Evolutionary conservation across 2,329 filamentous ascomycete genomes (phyloP).

Genomic region (Zymoseptoria passerinii): DNA sequence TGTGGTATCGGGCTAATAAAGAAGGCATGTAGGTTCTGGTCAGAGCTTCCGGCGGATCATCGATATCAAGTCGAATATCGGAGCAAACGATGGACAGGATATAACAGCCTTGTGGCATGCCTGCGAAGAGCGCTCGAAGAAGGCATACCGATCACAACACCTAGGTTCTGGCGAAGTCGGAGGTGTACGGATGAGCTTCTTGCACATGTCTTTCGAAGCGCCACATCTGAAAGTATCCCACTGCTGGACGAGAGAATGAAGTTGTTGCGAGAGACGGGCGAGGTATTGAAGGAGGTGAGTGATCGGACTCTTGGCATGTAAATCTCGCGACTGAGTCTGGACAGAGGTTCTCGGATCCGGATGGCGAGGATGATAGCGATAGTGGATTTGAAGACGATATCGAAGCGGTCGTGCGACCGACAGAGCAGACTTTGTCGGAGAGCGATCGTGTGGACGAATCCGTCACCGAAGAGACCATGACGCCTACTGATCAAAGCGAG

Average conservation of each 20-base stretch:
- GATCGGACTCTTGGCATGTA: background rate
- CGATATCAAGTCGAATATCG: conserved; percentile 77
- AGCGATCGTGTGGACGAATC: background rate
- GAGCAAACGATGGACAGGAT: conserved; percentile 80
- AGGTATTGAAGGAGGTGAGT: conserved; percentile 49
- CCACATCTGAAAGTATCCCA: conserved; percentile 79
- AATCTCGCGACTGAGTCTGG: background rate
- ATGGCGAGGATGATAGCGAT: conserved; percentile 6
- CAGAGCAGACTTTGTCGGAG: background rate
- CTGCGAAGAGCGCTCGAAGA: conserved; percentile 83
- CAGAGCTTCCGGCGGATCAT: conserved; percentile 58
- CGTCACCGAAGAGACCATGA: background rate
- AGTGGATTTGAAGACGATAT: background rate
- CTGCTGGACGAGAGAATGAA: conserved; percentile 67
- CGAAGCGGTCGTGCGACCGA: background rate
- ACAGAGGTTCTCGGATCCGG: conserved; percentile 14
- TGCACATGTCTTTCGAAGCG: conserved; percentile 73
- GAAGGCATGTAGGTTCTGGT: conserved; percentile 66
- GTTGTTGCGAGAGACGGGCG: conserved; percentile 75
- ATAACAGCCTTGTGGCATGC: conserved; percentile 86
- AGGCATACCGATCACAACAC: conserved; percentile 81
- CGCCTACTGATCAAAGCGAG: background rate
- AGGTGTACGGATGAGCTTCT: conserved; percentile 64
- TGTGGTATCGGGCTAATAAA: conserved; percentile 5
- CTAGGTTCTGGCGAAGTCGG: conserved; percentile 62